Evolutionary conservation across 139 green algal genomes (phyloP).

Genomic region (Chloropicon primus): DNA sequence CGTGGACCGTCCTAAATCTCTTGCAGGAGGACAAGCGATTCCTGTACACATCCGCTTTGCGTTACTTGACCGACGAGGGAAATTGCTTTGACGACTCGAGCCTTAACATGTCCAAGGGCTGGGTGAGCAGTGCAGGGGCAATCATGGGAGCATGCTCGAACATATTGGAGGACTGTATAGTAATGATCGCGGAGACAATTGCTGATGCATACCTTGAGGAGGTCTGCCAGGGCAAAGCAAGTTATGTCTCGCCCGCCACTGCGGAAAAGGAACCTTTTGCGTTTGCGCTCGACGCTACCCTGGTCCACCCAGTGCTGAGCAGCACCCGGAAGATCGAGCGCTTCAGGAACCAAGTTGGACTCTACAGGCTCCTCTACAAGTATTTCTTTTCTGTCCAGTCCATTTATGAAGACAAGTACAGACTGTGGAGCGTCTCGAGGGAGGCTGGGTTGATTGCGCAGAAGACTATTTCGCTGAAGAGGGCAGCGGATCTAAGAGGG

Average conservation of each 20-base stretch:
- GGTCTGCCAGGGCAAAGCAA: not conserved
- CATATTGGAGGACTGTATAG: constrained; percentile 36
- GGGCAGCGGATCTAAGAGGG: not conserved
- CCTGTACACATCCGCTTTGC: not conserved
- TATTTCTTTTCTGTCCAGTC: not conserved
- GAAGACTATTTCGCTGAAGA: not conserved
- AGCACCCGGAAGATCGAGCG: constrained; percentile 35
- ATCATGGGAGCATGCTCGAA: not conserved
- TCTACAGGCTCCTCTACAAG: not conserved
- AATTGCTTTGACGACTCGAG: not conserved
- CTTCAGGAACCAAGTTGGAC: constrained; percentile 29
- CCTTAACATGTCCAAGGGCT: not conserved
- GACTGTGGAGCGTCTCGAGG: not conserved
- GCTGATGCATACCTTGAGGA: constrained; percentile 28
- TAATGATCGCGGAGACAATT: constrained; percentile 28
- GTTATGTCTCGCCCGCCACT: not conserved
- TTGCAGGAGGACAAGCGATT: not conserved
- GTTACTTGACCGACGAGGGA: not conserved
- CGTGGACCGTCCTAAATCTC: not conserved
- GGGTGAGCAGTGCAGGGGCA: not conserved
- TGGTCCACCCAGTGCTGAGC: constrained; percentile 25
- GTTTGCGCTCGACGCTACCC: constrained; percentile 18
- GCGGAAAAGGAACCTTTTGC: not conserved
- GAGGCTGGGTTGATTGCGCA: not conserved
- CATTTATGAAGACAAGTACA: not conserved